A percentile compares a stretch with the other conserved stretches of the same genome.
Evolutionary conservation across 176 grass and related monocot species (phyloP).

Genomic region (Cenchrus americanus): DNA sequence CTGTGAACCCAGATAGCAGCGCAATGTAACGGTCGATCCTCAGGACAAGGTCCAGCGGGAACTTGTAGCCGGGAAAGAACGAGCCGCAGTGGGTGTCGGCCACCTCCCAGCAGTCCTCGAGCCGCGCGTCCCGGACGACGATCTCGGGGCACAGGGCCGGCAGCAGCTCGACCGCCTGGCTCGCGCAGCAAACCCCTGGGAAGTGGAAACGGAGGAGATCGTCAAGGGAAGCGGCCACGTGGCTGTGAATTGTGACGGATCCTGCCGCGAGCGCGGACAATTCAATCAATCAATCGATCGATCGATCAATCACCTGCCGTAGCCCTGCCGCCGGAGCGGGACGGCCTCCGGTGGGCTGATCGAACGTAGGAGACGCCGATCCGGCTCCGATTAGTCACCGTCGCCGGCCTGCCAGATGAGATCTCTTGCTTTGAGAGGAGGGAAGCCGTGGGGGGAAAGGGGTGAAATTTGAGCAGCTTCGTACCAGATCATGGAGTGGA

Average conservation of each 20-base stretch:
- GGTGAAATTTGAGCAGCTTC: neutral
- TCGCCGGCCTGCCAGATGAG: constrained; percentile 18
- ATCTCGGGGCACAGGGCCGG: constrained; percentile 73
- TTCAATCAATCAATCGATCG: neutral
- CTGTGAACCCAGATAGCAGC: constrained; percentile 72
- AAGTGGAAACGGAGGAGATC: neutral
- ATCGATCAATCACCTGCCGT: neutral
- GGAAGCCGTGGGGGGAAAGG: neutral
- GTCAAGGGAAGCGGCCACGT: constrained; percentile 1
- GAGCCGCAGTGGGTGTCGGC: constrained; percentile 95
- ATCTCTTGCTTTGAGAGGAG: neutral
- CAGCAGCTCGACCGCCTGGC: constrained; percentile 70
- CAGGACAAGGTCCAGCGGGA: constrained; percentile 84
- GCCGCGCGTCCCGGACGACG: constrained; percentile 68
- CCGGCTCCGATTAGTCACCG: neutral
- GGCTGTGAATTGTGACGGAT: neutral
- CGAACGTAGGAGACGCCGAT: neutral
- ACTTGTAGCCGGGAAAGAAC: constrained; percentile 85
- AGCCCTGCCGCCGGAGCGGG: neutral
- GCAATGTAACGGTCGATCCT: constrained; percentile 79
- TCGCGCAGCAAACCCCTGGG: constrained; percentile 62
- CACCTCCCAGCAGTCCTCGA: constrained; percentile 96
- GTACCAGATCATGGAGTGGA: constrained; percentile 12
- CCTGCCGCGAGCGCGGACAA: neutral
- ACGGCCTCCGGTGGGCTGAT: neutral